Conservation (phyloP, 148 eudicot species). For the Heliamphora exappendiculata region DNA sequence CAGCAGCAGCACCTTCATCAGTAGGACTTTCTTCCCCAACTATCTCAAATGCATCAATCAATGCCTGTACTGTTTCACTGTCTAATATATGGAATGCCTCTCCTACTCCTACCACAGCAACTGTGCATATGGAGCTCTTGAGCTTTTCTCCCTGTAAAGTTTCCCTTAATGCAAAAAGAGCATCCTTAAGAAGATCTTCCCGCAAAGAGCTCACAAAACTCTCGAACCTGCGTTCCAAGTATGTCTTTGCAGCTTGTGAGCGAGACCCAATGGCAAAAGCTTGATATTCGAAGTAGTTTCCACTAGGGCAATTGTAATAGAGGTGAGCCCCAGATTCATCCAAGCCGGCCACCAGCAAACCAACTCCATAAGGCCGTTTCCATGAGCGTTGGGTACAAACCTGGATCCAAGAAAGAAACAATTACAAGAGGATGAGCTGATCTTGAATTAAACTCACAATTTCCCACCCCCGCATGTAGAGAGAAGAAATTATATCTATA, state of each 20-base stretch:
- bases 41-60: slow-evolving; percentile 73
- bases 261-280: slow-evolving; percentile 99
- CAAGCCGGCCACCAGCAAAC: slow-evolving; percentile 84
- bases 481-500: neutral
- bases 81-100: slow-evolving; percentile 75
- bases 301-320: slow-evolving; percentile 98
- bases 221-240: slow-evolving; percentile 82
- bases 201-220: slow-evolving; percentile 60
- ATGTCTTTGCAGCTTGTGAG: slow-evolving; percentile 98
- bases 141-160: slow-evolving; percentile 89
- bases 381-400: slow-evolving; percentile 97
- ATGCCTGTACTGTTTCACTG: slow-evolving; percentile 51
- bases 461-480: slow-evolving; percentile 42
- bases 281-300: slow-evolving; percentile 89
- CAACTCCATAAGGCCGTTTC: slow-evolving; percentile 99
- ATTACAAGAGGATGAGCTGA: neutral
- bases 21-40: slow-evolving; percentile 63
- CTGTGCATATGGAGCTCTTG: slow-evolving; percentile 72
- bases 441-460: neutral
- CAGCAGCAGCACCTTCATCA: slow-evolving; percentile 31
- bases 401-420: slow-evolving; percentile 27
- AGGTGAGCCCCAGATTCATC: slow-evolving; percentile 97
- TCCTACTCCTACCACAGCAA: slow-evolving; percentile 63
- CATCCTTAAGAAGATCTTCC: slow-evolving; percentile 79
- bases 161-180: slow-evolving; percentile 87